phyloP scores from a whole-genome alignment of 1,284 basidiomycete species.

The Tremellales sp. region DNA sequence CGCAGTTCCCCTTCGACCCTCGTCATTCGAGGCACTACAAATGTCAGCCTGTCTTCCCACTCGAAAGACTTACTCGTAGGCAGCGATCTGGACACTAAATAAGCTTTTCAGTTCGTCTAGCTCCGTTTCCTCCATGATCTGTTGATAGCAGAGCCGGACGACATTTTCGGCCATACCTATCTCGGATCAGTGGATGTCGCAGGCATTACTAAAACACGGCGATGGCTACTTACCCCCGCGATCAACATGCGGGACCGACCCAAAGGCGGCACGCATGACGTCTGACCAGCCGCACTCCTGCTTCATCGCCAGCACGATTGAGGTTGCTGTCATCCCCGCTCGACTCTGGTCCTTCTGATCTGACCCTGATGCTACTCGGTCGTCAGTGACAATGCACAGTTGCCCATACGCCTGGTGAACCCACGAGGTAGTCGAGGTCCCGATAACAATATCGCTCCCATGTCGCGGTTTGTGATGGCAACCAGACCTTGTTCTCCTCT shows the following conservation, averaged over 20 bases:
- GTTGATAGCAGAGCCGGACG: slow-evolving; percentile 1
- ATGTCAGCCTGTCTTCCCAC: too few relatives aligned
- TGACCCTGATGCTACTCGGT: too few relatives aligned
- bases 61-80: slow-evolving; percentile 26
- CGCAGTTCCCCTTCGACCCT: slow-evolving; percentile 12
- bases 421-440: slow-evolving; percentile 11
- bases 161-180: slow-evolving; percentile 8
- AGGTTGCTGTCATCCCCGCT: slow-evolving; percentile 16
- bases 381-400: too few relatives aligned
- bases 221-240: slow-evolving; percentile 9
- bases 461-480: slow-evolving; percentile 12
- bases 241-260: slow-evolving; percentile 2
- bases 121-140: slow-evolving; percentile 7
- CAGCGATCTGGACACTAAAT: slow-evolving; percentile 28
- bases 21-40: slow-evolving; percentile 17
- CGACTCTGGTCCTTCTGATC: not conserved
- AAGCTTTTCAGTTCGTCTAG: slow-evolving; percentile 20
- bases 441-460: slow-evolving; percentile 8
- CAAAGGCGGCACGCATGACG: slow-evolving; percentile 27
- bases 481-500: slow-evolving; percentile 33
- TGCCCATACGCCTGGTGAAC: too few relatives aligned
- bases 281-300: slow-evolving; percentile 36
- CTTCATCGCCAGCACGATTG: slow-evolving; percentile 22
- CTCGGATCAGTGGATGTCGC: slow-evolving; percentile 6
- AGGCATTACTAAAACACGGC: not conserved